Percentiles rank a stretch among this genome's conserved stretches.
phyloP scores from a whole-genome alignment of 2,329 filamentous ascomycete genomes.

The Aspergillus sp. region DNA sequence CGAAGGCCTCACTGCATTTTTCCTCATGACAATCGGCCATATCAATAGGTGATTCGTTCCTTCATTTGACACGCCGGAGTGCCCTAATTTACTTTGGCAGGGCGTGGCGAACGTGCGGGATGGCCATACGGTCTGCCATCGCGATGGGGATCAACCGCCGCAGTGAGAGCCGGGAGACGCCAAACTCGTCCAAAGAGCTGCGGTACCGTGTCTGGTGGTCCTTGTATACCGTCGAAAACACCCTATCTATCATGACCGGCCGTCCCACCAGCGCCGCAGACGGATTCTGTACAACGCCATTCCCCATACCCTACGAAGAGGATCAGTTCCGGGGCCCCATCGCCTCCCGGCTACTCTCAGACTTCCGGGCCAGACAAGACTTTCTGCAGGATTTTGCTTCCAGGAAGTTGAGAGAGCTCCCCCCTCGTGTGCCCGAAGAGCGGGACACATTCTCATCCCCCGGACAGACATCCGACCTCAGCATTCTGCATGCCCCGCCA shows the following conservation, averaged over 20 bases:
- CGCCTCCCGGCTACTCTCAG: not conserved
- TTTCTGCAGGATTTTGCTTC: not conserved
- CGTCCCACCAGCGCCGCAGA: constrained; percentile 2
- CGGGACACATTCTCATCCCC: not conserved
- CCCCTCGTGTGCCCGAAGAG: not conserved
- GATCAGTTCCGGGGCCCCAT: not conserved
- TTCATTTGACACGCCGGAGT: too few relatives aligned
- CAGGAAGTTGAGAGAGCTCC: not conserved
- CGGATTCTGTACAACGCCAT: constrained; percentile 19
- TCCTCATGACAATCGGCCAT: constrained; percentile 35
- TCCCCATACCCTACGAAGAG: constrained; percentile 23
- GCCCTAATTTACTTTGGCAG: too few relatives aligned
- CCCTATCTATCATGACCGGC: constrained; percentile 5
- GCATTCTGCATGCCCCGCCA: not conserved
- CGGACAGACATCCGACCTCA: not conserved
- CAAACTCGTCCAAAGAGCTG: constrained; percentile 36
- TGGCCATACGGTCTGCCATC: too few relatives aligned
- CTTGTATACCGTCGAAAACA: constrained; percentile 22
- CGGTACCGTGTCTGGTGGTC: constrained; percentile 44
- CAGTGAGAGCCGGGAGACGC: constrained; percentile 30
- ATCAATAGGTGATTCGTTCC: constrained; percentile 41
- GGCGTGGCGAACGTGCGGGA: constrained; percentile 38
- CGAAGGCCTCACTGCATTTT: constrained; percentile 35
- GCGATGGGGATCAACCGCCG: too few relatives aligned
- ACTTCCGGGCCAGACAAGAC: not conserved